Conservation (phyloP, 2,329 filamentous ascomycete genomes). For the Colletotrichum orbiculare region DNA sequence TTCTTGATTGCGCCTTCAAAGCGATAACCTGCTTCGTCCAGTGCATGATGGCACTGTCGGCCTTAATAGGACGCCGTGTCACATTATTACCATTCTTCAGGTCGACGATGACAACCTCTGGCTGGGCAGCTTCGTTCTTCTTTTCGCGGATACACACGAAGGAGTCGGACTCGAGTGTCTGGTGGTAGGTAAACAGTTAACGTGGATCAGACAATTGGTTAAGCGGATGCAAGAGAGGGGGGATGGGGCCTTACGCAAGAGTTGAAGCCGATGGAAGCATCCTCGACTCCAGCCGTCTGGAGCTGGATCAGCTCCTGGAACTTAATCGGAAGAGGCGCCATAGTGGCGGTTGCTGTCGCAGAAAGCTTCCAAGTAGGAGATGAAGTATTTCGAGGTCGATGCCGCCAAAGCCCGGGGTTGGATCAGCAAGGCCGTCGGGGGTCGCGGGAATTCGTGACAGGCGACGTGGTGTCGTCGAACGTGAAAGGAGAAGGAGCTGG, state of each 20-base stretch:
- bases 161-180: slow-evolving; percentile 98
- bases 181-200: slow-evolving; percentile 74
- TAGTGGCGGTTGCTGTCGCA: slow-evolving; percentile 44
- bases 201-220: slow-evolving; percentile 72
- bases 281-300: slow-evolving; percentile 59
- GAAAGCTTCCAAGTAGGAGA: slow-evolving; percentile 27
- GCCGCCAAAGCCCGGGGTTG: slow-evolving; percentile 13
- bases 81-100: slow-evolving; percentile 98
- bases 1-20: slow-evolving; percentile 92
- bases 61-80: slow-evolving; percentile 94
- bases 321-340: slow-evolving; percentile 86
- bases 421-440: slow-evolving; percentile 23
- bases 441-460: slow-evolving; percentile 29
- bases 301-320: slow-evolving; percentile 90
- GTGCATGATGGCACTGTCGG: slow-evolving; percentile 99
- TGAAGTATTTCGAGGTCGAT: slow-evolving; percentile 20
- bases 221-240: slow-evolving; percentile 60
- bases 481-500: slow-evolving; percentile 35
- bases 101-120: slow-evolving; percentile 97
- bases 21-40: slow-evolving; percentile 96
- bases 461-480: slow-evolving; percentile 27
- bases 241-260: slow-evolving; percentile 71
- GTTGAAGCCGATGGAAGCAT: slow-evolving; percentile 77
- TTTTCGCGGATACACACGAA: slow-evolving; percentile 98
- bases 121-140: slow-evolving; percentile 83